Evolutionary conservation across 2,329 filamentous ascomycete genomes (phyloP).

Genomic region (Paecilomyces dactylethromorphus): DNA sequence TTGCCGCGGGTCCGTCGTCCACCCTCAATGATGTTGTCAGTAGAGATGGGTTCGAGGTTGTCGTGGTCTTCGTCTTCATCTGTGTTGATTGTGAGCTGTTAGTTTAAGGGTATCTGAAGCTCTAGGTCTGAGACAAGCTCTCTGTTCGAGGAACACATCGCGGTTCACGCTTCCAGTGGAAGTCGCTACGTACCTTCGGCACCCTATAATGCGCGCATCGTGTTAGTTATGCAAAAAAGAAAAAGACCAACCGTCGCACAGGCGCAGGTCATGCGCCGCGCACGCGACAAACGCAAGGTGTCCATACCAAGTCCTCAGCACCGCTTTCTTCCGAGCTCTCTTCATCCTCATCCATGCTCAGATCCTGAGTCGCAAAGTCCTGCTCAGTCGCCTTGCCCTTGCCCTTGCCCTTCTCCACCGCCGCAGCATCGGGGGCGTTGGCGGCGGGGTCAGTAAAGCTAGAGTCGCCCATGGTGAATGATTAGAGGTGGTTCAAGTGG

Average conservation of each 20-base stretch:
- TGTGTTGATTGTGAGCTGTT: slow-evolving; percentile 1
- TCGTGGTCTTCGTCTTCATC: slow-evolving; percentile 61
- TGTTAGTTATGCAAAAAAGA: not conserved
- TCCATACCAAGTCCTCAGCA: slow-evolving; percentile 31
- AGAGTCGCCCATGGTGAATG: slow-evolving; percentile 26
- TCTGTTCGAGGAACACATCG: not conserved
- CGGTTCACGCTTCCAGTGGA: slow-evolving; percentile 2
- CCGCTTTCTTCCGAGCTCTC: slow-evolving; percentile 61
- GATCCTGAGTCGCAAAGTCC: slow-evolving; percentile 46
- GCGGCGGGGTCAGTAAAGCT: slow-evolving; percentile 34
- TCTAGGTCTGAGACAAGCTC: not conserved
- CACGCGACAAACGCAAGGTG: not conserved
- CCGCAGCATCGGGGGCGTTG: slow-evolving; percentile 25
- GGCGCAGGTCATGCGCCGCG: not conserved
- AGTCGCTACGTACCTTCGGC: not conserved
- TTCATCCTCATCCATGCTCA: slow-evolving; percentile 68
- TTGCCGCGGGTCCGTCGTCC: slow-evolving; percentile 85
- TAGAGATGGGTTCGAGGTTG: slow-evolving; percentile 86
- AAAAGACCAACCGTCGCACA: not conserved
- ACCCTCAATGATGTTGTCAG: slow-evolving; percentile 73
- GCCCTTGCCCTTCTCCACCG: slow-evolving; percentile 77
- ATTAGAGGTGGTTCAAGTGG: not conserved
- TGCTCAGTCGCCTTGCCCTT: slow-evolving; percentile 72
- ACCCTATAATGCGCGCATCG: not conserved
- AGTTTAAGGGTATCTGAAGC: not conserved